Base-by-base conservation (phyloP, 2,329 filamentous ascomycete species). In the Talaromyces sp. region DNA sequence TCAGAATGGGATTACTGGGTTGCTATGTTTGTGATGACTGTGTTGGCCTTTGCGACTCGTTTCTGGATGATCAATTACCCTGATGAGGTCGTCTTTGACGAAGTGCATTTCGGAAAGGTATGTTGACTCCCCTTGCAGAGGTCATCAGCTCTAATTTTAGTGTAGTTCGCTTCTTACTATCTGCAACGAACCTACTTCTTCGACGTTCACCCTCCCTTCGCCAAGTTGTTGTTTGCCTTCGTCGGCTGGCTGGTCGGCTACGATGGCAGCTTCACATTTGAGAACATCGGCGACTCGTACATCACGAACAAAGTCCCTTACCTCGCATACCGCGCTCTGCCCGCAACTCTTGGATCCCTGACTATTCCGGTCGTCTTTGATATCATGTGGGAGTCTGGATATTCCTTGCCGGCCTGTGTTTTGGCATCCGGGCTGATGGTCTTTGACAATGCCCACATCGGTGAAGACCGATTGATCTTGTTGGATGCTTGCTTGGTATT, bases 321-420 rank as follows among this genome's bases (percentile, higher is more conserved):
- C 78, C 91, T 99, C 68, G 93, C 95, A 67, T 97, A 96, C 82
- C 91, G 95, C 72, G 90, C 93, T 54, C 87, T 99, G 83, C 95
- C 95, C 48, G 95, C 95, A 66, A 87, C 95, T 59, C 87, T 98
- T 71, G 95, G 95, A 70, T 90, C 95, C 64, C 82, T 99, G 70
- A 99, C 95, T 11, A 92, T 99, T 60, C 90, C 93, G n/a, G 90
- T 94, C 57, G 89, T 92, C 64, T 99, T 96, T 79, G 82, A 96
- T 76, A 99, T 97, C 79, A 99, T 99, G 95, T 99, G 95, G 95
- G 95, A 99, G 81, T 98, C 95, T 59, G 95, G 93, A 68, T 99
- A 99, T 81, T 97, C 92, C 69, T 84, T 99, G 48, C 95, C 95
- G 11, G 95, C 95, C 65, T 96, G 92, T 76, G 83, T 98, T 63